Evolutionary conservation across 2,329 filamentous ascomycete genomes (phyloP), one percentile per base, ranked within the genome.

Genomic region (Coniochaeta ligniaria): DNA sequence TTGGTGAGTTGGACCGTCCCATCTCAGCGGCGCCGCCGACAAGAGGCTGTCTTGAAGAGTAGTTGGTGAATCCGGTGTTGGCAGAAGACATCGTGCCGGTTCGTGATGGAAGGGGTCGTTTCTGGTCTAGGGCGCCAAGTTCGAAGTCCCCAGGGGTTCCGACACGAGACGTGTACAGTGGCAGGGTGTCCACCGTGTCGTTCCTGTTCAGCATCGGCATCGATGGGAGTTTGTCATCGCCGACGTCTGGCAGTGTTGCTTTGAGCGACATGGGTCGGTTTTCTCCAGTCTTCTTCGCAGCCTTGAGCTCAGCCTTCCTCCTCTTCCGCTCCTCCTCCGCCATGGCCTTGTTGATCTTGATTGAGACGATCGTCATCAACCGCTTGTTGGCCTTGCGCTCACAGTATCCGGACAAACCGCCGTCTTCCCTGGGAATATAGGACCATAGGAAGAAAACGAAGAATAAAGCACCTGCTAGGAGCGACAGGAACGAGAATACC

Each of bases 381-480:
- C 92, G 83, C 68, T 85, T 88, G 75, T 96, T 96, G 72, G 96
- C 88, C 78, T 98, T 98, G 54, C 92, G 88, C 63, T 91, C 89
- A 72, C 95, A 98, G 76, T 96, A 99, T 28, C 87, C 87, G 6
- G 86, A 85, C 33, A 99, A 80, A 8, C 90, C 88, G 6, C 92
- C 91, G 69, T 97, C 92, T 12, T 85, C 80, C 38, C 83, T 83
- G 1, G 93, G 92, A 63, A 99, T 94, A 75, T 94, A 95, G 74
- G 95, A 90, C 84, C 90, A 96, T 6, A 99, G 82, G 73, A 96
- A 99, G 68, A 91, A 84, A 41, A 96, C 74, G 74, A 96, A 98
- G 62, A 96, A 86, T 1, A 96, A 68, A 24, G 87, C 78, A 0
- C 91, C 92, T 11, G 90, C 70, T n/a, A 94, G 76, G 58, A 98